Percentiles rank a stretch among this genome's conserved stretches.
Evolutionary conservation across 2,329 filamentous ascomycete species (phyloP).

Genomic region (Ophiostoma tasmaniense): DNA sequence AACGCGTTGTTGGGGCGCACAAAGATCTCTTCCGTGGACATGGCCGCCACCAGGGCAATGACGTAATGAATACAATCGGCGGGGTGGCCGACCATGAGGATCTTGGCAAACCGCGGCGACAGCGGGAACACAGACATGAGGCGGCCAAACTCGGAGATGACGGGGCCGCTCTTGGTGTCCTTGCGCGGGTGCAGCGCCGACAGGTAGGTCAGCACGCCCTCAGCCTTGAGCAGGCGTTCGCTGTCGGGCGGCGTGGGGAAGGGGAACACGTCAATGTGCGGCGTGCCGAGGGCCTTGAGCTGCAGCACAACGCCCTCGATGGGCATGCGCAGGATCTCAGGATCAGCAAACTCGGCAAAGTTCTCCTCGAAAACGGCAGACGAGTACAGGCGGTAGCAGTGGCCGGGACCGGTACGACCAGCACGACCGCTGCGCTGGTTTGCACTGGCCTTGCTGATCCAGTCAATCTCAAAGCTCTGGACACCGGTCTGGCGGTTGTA

Average conservation of each 20-base stretch:
- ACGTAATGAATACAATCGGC: conserved; percentile 78
- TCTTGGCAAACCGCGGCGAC: conserved; percentile 82
- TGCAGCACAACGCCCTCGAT: conserved; percentile 90
- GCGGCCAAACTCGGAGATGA: conserved; percentile 69
- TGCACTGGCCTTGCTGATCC: conserved; percentile 96
- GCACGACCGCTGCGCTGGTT: conserved; percentile 88
- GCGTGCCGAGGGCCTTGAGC: conserved; percentile 88
- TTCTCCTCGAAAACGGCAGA: conserved; percentile 89
- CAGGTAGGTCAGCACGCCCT: conserved; percentile 77
- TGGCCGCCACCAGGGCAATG: conserved; percentile 76
- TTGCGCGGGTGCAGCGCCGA: conserved; percentile 57
- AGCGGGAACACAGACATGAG: conserved; percentile 85
- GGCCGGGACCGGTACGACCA: conserved; percentile 87
- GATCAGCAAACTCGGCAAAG: conserved; percentile 76
- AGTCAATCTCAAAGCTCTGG: conserved; percentile 88
- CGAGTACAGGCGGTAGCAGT: conserved; percentile 91
- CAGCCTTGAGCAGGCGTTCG: conserved; percentile 68
- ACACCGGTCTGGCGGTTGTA: conserved; percentile 85
- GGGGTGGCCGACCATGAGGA: conserved; percentile 78
- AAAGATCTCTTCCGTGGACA: conserved; percentile 84
- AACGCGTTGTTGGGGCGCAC: conserved; percentile 72
- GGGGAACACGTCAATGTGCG: conserved; percentile 86
- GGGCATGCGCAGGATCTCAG: conserved; percentile 83
- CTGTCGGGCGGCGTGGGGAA: conserved; percentile 86
- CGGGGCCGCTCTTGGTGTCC: conserved; percentile 22